Evolutionary conservation across 805 yeast genomes (phyloP), one percentile per base, ranked within the genome.

Genomic region (Candida tammaniensis): DNA sequence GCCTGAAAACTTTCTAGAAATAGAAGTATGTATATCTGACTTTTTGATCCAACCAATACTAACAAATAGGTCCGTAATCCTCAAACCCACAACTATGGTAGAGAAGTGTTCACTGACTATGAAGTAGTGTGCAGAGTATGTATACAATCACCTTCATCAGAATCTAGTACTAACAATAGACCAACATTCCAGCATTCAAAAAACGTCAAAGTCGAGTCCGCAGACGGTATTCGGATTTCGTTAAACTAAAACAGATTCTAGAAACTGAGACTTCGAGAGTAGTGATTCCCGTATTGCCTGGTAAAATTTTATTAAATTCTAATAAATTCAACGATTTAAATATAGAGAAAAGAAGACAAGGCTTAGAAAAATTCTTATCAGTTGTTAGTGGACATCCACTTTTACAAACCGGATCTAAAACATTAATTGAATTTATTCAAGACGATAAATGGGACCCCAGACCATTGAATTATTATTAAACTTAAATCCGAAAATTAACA

Each of bases 371-470:
- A 51, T 91, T 94, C 61, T 56, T 93, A 25, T 49, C 67, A 27
- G 69, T 78, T 12, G 95, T 89, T 13, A 93, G 94, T 10, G 93
- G 96, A 9, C 98, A 91, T 57, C 98, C 98, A 1, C 61, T 91
- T 42, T 62, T 91, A 39, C 98, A 93, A 61, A 84, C 96, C 0
- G 94, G 95, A 0, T 57, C 91, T 14, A 77, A 78, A 47, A 78
- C 82, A 1, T 70, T 89, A 43, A 80, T 80, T 38, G 81, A 87
- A 33, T 91, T 93, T 50, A 79, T 93, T 35, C 96, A 91, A 58
- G 89, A 86, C 51, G 95, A 86, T 4, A 70, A 64, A 24, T 86
- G 95, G 95, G 86, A 64, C 10, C 54, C 61, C 7, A 41, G 36
- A 18, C 41, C 43, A 9, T 17, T 37, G 16, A 40, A 43, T 17